A percentile compares a stretch with the other conserved stretches of the same genome.
Conservation (phyloP, 345 rosid species). For the Lepidium sativum region DNA sequence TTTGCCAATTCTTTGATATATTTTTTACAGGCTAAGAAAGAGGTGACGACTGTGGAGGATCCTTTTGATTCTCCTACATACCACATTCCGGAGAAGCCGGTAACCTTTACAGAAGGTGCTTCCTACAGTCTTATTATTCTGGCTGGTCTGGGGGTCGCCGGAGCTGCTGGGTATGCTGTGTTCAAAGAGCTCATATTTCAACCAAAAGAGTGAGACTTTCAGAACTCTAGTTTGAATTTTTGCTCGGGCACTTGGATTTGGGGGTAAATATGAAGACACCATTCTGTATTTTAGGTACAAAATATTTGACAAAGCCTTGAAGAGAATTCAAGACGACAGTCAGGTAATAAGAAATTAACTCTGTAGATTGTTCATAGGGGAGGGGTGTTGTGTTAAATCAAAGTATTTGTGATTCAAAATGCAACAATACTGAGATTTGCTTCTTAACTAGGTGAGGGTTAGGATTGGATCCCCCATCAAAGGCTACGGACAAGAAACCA, state of each 20-base stretch:
- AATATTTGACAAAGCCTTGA: slow-evolving; percentile 74
- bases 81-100: slow-evolving; percentile 91
- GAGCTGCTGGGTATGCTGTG: slow-evolving; percentile 82
- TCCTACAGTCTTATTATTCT: slow-evolving; percentile 82
- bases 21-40: slow-evolving; percentile 57
- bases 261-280: not conserved
- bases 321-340: slow-evolving; percentile 83
- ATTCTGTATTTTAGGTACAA: slow-evolving; percentile 50
- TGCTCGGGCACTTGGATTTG: not conserved
- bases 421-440: not conserved
- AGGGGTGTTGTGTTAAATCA: not conserved
- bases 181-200: slow-evolving; percentile 88
- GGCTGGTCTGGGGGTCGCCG: slow-evolving; percentile 89
- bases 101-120: slow-evolving; percentile 90
- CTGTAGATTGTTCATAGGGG: slow-evolving; percentile 12
- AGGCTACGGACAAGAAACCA: slow-evolving; percentile 93
- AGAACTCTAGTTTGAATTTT: slow-evolving; percentile 3
- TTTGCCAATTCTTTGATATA: not conserved
- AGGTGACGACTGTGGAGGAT: slow-evolving; percentile 82
- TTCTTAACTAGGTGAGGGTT: slow-evolving; percentile 60
- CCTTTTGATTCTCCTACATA: slow-evolving; percentile 95
- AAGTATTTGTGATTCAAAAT: not conserved
- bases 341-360: slow-evolving; percentile 43
- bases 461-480: slow-evolving; percentile 96
- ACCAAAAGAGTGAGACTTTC: slow-evolving; percentile 75